Evolutionary conservation across 345 rosid species (phyloP).

Genomic region (Moricandia arvensis): DNA sequence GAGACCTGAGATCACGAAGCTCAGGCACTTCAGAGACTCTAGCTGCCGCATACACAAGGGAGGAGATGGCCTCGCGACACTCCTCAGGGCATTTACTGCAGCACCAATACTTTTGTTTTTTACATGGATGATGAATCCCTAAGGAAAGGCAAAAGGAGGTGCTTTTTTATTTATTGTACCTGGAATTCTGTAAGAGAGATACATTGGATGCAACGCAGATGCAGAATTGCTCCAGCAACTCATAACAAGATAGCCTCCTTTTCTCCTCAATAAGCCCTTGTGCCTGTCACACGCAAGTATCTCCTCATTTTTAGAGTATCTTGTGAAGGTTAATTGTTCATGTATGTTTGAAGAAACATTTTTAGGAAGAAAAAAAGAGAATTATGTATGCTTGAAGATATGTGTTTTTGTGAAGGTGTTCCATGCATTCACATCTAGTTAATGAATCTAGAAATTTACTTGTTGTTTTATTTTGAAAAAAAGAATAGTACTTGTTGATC

Average conservation of each 20-base stretch:
- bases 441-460: neutral
- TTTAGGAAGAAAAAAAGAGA: too few species aligned
- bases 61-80: conserved; percentile 70
- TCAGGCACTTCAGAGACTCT: conserved; percentile 84
- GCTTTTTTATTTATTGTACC: conserved; percentile 33
- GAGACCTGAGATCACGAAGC: conserved; percentile 60
- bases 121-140: neutral
- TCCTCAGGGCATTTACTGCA: conserved; percentile 50
- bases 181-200: conserved; percentile 57
- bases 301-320: too few species aligned
- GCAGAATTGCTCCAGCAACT: conserved; percentile 55
- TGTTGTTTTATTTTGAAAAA: too few species aligned
- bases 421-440: neutral
- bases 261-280: conserved; percentile 72
- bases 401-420: neutral
- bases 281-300: conserved; percentile 46
- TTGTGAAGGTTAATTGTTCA: neutral
- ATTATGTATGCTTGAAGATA: too few species aligned
- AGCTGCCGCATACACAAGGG: conserved; percentile 80
- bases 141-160: neutral
- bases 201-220: conserved; percentile 50
- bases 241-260: conserved; percentile 54
- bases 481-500: too few species aligned
- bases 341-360: neutral
- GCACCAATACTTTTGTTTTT: neutral